Percentiles rank a stretch among this genome's conserved stretches.
These are phyloP conservation scores for Crotalaria pallida DNA, from an alignment of 306 rosid genomes.

Conservation along the genomic window DNA sequence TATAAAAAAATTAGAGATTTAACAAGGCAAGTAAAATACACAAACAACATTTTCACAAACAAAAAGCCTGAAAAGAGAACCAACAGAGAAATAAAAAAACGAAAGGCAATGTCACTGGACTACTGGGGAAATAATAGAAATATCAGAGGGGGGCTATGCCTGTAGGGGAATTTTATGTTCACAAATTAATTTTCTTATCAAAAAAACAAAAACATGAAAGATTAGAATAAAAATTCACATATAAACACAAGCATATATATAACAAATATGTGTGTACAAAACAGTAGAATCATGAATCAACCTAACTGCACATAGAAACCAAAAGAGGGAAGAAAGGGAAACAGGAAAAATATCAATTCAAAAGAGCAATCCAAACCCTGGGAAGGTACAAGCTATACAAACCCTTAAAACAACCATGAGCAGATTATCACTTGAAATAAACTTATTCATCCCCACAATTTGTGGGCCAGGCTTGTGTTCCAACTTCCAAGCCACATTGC, in stretches of 20 bases:
- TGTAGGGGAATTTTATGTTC: neutral
- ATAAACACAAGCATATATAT: neutral
- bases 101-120: conserved; percentile 12
- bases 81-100: neutral
- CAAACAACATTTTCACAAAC: conserved; percentile 6
- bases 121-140: neutral
- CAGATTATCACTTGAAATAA: neutral
- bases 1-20: neutral
- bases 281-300: neutral
- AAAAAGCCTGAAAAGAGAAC: neutral
- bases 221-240: neutral
- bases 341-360: neutral
- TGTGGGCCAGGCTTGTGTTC: neutral
- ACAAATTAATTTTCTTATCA: neutral
- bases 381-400: neutral
- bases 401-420: neutral
- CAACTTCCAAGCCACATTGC: neutral
- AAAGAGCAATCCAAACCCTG: neutral
- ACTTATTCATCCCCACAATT: neutral
- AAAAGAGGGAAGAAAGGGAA: neutral
- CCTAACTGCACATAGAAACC: neutral
- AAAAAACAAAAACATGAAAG: neutral
- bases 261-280: neutral
- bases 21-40: neutral
- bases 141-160: neutral